Evolutionary conservation across 2,329 filamentous ascomycete species (phyloP).

Genomic region (Neofusicoccum sp.): DNA sequence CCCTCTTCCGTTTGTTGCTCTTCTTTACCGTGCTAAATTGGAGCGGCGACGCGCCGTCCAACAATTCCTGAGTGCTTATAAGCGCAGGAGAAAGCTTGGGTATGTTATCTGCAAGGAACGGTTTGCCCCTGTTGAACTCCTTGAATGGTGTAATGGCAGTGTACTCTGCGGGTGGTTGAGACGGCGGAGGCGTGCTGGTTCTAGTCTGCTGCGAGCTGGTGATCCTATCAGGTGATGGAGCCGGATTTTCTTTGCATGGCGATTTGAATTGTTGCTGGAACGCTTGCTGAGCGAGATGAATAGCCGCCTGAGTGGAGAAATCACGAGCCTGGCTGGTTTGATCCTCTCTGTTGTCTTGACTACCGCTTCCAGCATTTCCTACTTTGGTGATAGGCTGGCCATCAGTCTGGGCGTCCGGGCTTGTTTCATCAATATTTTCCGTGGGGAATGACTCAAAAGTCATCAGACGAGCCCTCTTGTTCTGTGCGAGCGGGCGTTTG

Average conservation of each 20-base stretch:
- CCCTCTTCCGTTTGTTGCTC: conserved; percentile 22
- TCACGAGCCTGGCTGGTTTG: conserved; percentile 20
- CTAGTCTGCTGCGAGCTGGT: not conserved
- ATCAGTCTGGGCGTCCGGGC: too few species aligned
- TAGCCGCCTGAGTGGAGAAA: conserved; percentile 40
- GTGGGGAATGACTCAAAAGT: conserved; percentile 20
- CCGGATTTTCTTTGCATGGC: not conserved
- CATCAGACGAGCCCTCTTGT: conserved; percentile 29
- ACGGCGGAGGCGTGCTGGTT: not conserved
- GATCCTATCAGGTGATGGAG: not conserved
- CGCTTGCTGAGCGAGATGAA: conserved; percentile 36
- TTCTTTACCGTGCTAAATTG: conserved; percentile 47
- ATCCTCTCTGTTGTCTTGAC: not conserved
- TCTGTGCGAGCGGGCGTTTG: not conserved
- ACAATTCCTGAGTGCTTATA: conserved; percentile 49
- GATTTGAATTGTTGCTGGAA: conserved; percentile 35
- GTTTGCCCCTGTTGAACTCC: conserved; percentile 24
- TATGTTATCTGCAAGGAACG: conserved; percentile 25
- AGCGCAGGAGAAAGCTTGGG: conserved; percentile 27
- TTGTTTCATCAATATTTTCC: not conserved
- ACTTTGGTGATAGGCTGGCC: not conserved
- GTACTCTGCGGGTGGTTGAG: not conserved
- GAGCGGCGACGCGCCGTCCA: conserved; percentile 45
- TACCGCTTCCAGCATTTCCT: not conserved
- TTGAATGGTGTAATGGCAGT: conserved; percentile 24